Percentiles rank a stretch among this genome's conserved stretches.
Evolutionary conservation across 352 stramenopile genomes (phyloP).

Genomic region (Aphanomyces euteiches): DNA sequence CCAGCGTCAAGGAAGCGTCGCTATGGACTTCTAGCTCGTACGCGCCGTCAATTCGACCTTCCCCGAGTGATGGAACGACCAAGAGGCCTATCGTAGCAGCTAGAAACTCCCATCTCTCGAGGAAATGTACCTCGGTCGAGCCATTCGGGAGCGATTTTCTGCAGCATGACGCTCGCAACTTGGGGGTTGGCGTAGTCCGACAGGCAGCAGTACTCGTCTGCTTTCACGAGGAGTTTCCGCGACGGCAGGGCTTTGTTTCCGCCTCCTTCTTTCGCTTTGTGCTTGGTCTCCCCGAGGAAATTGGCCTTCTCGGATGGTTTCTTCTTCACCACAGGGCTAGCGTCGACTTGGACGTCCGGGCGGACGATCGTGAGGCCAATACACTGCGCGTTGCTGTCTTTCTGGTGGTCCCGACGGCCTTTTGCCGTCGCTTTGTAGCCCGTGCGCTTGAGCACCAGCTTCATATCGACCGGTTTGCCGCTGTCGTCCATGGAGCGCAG

Average conservation of each 20-base stretch:
- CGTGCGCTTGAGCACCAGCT: slow-evolving; percentile 68
- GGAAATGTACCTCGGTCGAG: slow-evolving; percentile 37
- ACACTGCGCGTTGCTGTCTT: slow-evolving; percentile 51
- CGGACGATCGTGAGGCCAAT: slow-evolving; percentile 59
- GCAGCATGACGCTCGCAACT: slow-evolving; percentile 57
- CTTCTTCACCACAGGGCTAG: slow-evolving; percentile 35
- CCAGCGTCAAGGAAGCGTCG: slow-evolving; percentile 62
- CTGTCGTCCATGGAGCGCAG: slow-evolving; percentile 40
- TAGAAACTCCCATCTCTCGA: not conserved
- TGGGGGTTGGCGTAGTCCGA: slow-evolving; percentile 55
- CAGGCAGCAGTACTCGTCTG: slow-evolving; percentile 67
- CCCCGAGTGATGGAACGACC: slow-evolving; percentile 71
- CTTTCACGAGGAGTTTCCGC: slow-evolving; percentile 65
- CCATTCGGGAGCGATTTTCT: slow-evolving; percentile 63
- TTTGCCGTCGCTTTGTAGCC: slow-evolving; percentile 43
- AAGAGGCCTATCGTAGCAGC: slow-evolving; percentile 45
- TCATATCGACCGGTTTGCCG: slow-evolving; percentile 57
- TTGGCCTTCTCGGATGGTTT: slow-evolving; percentile 58
- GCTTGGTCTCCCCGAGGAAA: slow-evolving; percentile 51
- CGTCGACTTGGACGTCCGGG: slow-evolving; percentile 31
- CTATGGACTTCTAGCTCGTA: slow-evolving; percentile 87
- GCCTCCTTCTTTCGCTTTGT: slow-evolving; percentile 14
- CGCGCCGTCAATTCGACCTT: slow-evolving; percentile 57
- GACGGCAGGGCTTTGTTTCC: slow-evolving; percentile 34
- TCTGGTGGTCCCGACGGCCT: slow-evolving; percentile 44